Conservation (phyloP, 2,329 filamentous ascomycete genomes). For the Penicillium sp. region DNA sequence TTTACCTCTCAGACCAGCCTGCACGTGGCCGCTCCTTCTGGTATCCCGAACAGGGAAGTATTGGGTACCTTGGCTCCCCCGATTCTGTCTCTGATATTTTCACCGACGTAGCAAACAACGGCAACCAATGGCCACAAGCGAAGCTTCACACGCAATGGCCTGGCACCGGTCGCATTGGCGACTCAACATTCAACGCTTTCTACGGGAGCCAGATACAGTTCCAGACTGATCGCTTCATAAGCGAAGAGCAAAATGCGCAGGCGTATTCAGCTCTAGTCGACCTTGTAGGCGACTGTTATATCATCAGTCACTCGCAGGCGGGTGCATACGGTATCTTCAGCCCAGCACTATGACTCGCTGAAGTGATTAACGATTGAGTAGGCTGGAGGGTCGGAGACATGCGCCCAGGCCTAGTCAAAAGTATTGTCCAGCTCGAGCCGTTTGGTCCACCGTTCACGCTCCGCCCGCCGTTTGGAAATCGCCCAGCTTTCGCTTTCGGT, state of each 20-base stretch:
- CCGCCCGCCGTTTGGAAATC: conserved; percentile 9
- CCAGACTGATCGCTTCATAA: conserved; percentile 14
- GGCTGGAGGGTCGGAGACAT: conserved; percentile 45
- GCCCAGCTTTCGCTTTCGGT: conserved; percentile 12
- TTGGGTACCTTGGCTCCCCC: background rate
- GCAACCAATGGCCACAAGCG: conserved; percentile 29
- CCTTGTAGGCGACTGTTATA: conserved; percentile 17
- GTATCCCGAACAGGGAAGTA: background rate
- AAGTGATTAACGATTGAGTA: background rate
- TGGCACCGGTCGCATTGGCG: conserved; percentile 27
- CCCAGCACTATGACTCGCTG: background rate
- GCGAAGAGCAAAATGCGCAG: conserved; percentile 12
- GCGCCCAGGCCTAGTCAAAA: conserved; percentile 42
- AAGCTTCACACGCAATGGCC: conserved; percentile 36
- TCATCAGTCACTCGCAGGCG: conserved; percentile 46
- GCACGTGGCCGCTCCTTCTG: conserved; percentile 1
- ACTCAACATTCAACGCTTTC: conserved; percentile 24
- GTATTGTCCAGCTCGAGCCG: conserved; percentile 47
- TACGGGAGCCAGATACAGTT: conserved; percentile 12
- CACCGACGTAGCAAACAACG: conserved; percentile 2
- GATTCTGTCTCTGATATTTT: background rate
- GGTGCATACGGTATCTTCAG: conserved; percentile 24
- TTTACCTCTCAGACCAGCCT: conserved; percentile 3
- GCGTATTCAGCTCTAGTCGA: conserved; percentile 20
- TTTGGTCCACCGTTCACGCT: conserved; percentile 39